Evolutionary conservation across 768 basidiomycete species (phyloP), one percentile per base, ranked within the genome.

Genomic region (Fomitopsis serialis): DNA sequence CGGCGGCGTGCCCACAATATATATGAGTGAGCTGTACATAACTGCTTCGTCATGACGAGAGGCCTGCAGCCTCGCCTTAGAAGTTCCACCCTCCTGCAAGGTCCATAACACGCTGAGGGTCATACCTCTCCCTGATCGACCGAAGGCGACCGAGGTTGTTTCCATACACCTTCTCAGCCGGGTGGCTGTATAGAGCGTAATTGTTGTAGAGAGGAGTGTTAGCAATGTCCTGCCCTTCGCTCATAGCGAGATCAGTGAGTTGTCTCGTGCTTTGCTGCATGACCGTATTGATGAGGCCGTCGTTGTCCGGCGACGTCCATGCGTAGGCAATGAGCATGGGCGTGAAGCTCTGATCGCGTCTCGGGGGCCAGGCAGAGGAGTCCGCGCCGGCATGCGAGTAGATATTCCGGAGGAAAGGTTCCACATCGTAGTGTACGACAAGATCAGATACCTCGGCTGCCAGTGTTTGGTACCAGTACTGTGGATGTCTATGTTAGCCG

Each of bases 121-220:
- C 82, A 44, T 77, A 67, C 7, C 34, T 40, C 42, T 50, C 58
- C 58, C 76, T 78, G 11, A 83, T 60, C 4, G 47, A 48, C 48
- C 56, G 54, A 52, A 82, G 56, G 34, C 37, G 63, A 15, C 63
- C 61, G 1, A 84, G 46, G 54, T 82, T 79, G 8, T 36, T 52
- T 3, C 78, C 79, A 56, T 79, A 82, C 21, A 84, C 68, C 5
- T 63, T 54, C 37, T 69, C 62, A 17, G 80, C 54, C 0, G 79
- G 74, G 1, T 79, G 81, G 42, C 72, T 73, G 32, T 54, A 61
- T 5, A 75, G 64, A 1, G 80, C 80, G 53, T 83, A 82, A 60
- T 85, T 84, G 17, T 73, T 71, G 60, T 85, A 84, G 36, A 73
- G 50, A 1, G 74, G 58, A 1, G 68, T 70, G 15, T 64, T 58